Base-by-base conservation (phyloP, 805 yeast genomes). In the Starmerella kuoi region DNA sequence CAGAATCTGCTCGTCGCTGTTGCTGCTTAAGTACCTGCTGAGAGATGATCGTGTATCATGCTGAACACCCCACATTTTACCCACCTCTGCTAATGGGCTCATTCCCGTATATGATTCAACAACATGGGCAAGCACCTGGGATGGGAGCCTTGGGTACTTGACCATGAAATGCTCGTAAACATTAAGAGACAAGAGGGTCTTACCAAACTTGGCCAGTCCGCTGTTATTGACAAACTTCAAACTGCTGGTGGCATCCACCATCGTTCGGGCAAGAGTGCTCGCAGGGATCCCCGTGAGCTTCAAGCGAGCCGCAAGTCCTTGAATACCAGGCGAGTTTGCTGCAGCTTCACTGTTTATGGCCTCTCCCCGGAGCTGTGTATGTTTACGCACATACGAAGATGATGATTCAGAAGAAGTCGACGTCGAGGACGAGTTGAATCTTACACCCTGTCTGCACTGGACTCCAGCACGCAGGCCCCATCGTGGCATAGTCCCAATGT, bases 101-200 rank as follows among this genome's bases (percentile, higher is more conserved):
- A 74, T 72, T 3, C 88, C 82, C 56, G 81, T 70, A 57, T 76
- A 82, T 1, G 91, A 72, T 51, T 82, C 79, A 7, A 81, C 77
- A 0, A 94, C 83, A 5, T 77, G 75, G 53, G 77, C 74, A 43
- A 85, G 71, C 22, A 87, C 79, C 7, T 76, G 72, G 47, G 79
- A 70, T 15, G 99, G 98, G 38, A 91, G 69, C 59, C 99, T 74
- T 41, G 99, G 99, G 60, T 86, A 86, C 50, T 72, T 75, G 38
- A 77, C 62, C 53, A 85, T 64, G 45, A 88, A 66, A 52, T 80
- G 65, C 60, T 85, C 94, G 18, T 81, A 70, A 3, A 77, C 79
- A 55, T 83, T 79, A 60, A 77, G 84, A 11, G 78, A 73, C 46
- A 91, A 64, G 37, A 91, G 64, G 46, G 77, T 76, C 55, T 77